These are phyloP conservation scores for Pseudogymnoascus pannorum DNA, from an alignment of 2,329 filamentous ascomycete species.

Conservation along the genomic window DNA sequence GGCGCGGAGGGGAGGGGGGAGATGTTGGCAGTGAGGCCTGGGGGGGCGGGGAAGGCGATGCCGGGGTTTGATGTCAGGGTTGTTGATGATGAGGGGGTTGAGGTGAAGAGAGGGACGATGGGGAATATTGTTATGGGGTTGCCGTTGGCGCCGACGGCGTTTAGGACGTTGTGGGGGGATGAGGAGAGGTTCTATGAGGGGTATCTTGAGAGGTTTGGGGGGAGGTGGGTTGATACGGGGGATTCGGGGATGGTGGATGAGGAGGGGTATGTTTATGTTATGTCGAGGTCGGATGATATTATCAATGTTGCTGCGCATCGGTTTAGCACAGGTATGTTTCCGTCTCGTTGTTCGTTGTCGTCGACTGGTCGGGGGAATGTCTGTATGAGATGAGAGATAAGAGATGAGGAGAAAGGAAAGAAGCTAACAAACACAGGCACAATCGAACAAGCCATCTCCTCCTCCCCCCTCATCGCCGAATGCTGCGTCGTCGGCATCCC, in stretches of 20 bases:
- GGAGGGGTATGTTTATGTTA: conserved; percentile 59
- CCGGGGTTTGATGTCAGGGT: conserved; percentile 83
- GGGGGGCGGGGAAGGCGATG: conserved; percentile 84
- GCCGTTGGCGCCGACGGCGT: conserved; percentile 77
- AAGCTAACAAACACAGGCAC: conserved; percentile 45
- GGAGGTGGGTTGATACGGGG: conserved; percentile 83
- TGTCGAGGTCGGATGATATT: conserved; percentile 69
- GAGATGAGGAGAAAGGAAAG: neutral
- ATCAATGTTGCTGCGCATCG: conserved; percentile 95
- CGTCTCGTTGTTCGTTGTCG: neutral
- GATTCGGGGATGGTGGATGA: conserved; percentile 81
- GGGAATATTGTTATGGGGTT: conserved; percentile 84
- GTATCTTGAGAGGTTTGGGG: conserved; percentile 75
- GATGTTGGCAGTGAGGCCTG: conserved; percentile 67
- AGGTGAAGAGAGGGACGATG: conserved; percentile 67
- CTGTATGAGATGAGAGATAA: neutral
- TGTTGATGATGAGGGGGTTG: conserved; percentile 71
- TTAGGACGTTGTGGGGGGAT: conserved; percentile 80
- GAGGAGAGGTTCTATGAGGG: conserved; percentile 78
- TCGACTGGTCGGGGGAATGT: neutral
- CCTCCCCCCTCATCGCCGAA: conserved; percentile 72
- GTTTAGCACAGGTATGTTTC: conserved; percentile 70
- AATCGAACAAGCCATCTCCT: conserved; percentile 85
- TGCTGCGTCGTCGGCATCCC: conserved; percentile 82
- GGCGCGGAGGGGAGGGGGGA: too few species aligned